A percentile compares a stretch with the other conserved stretches of the same genome.
Conservation (phyloP, 176 grass and related monocot genomes). For the Rhynchospora breviuscula region DNA sequence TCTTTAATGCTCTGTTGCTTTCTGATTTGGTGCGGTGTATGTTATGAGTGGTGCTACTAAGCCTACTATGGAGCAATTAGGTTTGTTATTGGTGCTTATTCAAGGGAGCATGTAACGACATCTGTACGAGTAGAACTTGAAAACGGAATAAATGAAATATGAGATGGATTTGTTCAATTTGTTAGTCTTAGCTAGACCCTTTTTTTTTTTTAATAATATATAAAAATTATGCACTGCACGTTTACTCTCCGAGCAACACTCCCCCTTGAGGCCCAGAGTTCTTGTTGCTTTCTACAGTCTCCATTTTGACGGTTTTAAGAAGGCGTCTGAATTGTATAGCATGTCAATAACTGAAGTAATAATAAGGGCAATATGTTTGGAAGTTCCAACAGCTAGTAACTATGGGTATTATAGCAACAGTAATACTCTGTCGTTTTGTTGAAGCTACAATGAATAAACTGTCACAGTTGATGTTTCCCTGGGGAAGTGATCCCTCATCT, state of each 20-base stretch:
- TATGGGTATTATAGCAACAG: not conserved
- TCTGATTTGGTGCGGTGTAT: slow-evolving; percentile 28
- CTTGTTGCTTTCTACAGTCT: not conserved
- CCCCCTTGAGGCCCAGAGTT: not conserved
- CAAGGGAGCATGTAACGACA: not conserved
- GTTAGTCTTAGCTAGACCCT: not conserved
- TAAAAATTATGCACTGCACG: not conserved
- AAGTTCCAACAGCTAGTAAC: not conserved
- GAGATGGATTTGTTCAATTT: not conserved
- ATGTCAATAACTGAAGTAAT: not conserved
- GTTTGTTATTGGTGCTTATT: slow-evolving; percentile 10
- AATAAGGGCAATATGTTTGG: not conserved
- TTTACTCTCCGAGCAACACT: not conserved
- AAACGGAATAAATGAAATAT: not conserved
- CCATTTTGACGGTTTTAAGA: not conserved
- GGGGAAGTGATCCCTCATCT: not conserved
- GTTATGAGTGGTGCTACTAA: slow-evolving; percentile 35
- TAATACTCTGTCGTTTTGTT: not conserved
- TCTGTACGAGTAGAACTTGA: not conserved
- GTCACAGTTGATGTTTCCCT: not conserved
- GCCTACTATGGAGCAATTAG: slow-evolving; percentile 19
- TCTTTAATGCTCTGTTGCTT: not conserved
- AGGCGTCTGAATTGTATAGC: not conserved
- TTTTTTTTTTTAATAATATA: not conserved
- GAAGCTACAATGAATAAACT: too few relatives aligned